Conservation (phyloP, 371 early-diverging fungal genomes). For the Rhizomucor pusillus region DNA sequence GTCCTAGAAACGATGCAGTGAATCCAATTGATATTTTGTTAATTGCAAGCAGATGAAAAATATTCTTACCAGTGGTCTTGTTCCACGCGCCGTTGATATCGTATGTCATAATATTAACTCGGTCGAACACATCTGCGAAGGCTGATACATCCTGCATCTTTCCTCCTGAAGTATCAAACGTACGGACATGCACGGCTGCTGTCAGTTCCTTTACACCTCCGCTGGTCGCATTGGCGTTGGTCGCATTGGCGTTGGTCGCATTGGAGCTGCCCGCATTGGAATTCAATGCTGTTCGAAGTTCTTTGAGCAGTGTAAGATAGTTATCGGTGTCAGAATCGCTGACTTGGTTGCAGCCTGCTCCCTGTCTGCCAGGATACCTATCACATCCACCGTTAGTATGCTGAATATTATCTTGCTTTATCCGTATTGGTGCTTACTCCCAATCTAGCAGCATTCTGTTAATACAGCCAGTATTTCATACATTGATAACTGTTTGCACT, state of each 20-base stretch:
- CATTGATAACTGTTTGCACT: background rate
- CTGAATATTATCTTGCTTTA: too few species aligned
- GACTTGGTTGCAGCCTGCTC: conserved; percentile 50
- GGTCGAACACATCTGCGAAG: conserved; percentile 56
- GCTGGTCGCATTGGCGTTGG: conserved; percentile 22
- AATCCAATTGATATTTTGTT: too few species aligned
- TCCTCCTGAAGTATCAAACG: conserved; percentile 48
- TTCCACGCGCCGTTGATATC: conserved; percentile 61
- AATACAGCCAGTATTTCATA: conserved; percentile 1
- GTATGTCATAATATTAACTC: conserved; percentile 57
- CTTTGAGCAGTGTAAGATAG: conserved; percentile 43
- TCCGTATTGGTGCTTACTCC: too few species aligned
- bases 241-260: too few species aligned
- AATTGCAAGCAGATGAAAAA: too few species aligned
- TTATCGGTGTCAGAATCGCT: conserved; percentile 42
- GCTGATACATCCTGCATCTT: conserved; percentile 48
- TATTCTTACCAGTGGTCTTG: conserved; percentile 15
- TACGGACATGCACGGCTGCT: conserved; percentile 50
- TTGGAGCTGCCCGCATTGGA: too few species aligned
- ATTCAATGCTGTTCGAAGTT: conserved; percentile 58
- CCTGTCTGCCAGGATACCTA: conserved; percentile 60
- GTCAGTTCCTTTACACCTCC: conserved; percentile 55
- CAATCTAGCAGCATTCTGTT: conserved; percentile 34
- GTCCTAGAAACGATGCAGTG: conserved; percentile 18
- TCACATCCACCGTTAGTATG: too few species aligned